Conservation (phyloP, 2,329 filamentous ascomycete genomes). For the Microthyrium microscopicum region DNA sequence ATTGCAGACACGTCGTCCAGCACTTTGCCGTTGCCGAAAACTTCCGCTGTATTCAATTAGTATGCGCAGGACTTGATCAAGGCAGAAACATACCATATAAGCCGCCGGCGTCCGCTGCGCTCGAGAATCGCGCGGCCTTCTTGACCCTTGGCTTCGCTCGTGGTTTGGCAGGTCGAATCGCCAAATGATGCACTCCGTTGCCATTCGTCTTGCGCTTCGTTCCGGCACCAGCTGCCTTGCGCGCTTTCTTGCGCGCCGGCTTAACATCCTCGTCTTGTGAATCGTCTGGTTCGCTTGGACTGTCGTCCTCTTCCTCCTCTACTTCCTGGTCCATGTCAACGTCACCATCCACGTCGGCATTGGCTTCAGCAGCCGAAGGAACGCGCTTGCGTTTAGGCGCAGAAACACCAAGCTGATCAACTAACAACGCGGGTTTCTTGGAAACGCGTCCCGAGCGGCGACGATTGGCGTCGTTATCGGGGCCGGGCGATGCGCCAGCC, state of each 20-base stretch:
- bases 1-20: conserved; percentile 39
- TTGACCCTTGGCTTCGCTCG: conserved; percentile 31
- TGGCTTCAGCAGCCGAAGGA: conserved; percentile 15
- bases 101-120: conserved; percentile 35
- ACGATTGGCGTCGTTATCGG: conserved; percentile 12
- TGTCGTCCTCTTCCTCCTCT: conserved; percentile 19
- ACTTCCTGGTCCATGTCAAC: conserved; percentile 16
- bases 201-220: conserved; percentile 34
- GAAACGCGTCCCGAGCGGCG: conserved; percentile 25
- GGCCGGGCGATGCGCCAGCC: conserved; percentile 8
- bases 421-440: conserved; percentile 15
- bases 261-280: conserved; percentile 15
- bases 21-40: conserved; percentile 39
- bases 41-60: conserved; percentile 29
- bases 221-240: too few relatives aligned
- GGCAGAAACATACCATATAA: conserved; percentile 33
- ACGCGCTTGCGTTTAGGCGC: conserved; percentile 18
- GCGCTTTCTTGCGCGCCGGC: conserved; percentile 32
- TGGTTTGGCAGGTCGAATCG: conserved; percentile 35
- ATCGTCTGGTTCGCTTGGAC: conserved; percentile 17
- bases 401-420: not conserved
- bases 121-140: conserved; percentile 32
- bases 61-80: not conserved
- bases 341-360: conserved; percentile 13
- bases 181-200: conserved; percentile 32